Conservation (phyloP, 2,329 filamentous ascomycete genomes). For the Colletotrichum sp. region DNA sequence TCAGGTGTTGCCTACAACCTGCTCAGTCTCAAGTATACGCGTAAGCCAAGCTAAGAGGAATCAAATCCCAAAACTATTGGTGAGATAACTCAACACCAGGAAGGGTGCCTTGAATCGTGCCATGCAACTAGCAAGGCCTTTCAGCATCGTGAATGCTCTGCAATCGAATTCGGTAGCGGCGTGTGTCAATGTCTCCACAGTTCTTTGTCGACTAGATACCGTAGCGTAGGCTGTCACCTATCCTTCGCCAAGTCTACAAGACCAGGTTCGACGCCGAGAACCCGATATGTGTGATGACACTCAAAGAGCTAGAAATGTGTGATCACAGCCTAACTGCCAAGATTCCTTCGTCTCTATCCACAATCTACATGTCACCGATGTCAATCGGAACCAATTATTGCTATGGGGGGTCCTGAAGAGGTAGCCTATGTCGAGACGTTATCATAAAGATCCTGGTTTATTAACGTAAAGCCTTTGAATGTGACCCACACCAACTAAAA, state of each 20-base stretch:
- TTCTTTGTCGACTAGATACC: accelerated
- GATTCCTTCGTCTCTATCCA: not conserved
- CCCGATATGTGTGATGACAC: not conserved
- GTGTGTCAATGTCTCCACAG: not conserved
- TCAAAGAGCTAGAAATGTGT: not conserved
- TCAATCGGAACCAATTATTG: not conserved
- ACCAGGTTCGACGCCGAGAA: not conserved
- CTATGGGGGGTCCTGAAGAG: not conserved
- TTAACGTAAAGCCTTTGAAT: not conserved
- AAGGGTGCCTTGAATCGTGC: not conserved
- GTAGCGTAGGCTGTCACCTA: not conserved
- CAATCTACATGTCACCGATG: not conserved
- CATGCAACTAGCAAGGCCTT: not conserved
- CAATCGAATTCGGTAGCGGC: not conserved
- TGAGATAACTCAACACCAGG: not conserved
- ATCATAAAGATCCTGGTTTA: not conserved
- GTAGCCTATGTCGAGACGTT: not conserved
- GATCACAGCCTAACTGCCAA: not conserved
- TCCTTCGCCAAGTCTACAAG: not conserved
- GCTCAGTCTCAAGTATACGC: not conserved
- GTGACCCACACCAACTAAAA: not conserved
- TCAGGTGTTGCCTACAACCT: not conserved
- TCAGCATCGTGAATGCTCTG: not conserved
- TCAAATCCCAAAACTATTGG: not conserved
- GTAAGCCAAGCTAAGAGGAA: not conserved